phyloP scores from a whole-genome alignment of 2,329 filamentous ascomycete species.

The Aspergillus ochraceoroseus region DNA sequence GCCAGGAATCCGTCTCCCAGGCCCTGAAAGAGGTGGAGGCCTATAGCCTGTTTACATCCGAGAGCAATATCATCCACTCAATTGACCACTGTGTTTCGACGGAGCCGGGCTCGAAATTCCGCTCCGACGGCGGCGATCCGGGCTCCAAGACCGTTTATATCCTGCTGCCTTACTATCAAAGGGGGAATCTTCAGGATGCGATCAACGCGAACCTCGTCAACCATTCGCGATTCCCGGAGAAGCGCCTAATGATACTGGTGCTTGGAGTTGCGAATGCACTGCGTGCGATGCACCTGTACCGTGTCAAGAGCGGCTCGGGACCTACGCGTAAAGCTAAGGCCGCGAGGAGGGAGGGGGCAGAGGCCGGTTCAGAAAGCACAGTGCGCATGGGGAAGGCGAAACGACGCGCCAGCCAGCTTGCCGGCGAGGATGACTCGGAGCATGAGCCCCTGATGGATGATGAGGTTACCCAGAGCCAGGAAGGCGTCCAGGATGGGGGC shows the following conservation, averaged over 20 bases:
- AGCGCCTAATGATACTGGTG: conserved; percentile 81
- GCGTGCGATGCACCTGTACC: conserved; percentile 86
- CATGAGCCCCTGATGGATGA: conserved; percentile 78
- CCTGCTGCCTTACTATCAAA: conserved; percentile 86
- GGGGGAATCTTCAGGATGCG: conserved; percentile 93
- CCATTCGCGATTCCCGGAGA: conserved; percentile 82
- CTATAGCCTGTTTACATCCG: conserved; percentile 80
- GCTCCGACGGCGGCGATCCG: conserved; percentile 54
- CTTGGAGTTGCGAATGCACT: conserved; percentile 85
- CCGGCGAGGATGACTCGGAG: conserved; percentile 63
- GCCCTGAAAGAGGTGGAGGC: conserved; percentile 97
- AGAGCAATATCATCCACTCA: conserved; percentile 79
- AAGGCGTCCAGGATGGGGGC: conserved; percentile 63
- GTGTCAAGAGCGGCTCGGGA: conserved; percentile 54
- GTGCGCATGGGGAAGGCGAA: conserved; percentile 37
- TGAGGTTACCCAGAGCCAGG: conserved; percentile 63
- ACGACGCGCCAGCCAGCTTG: conserved; percentile 44
- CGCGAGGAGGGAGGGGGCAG: conserved; percentile 52
- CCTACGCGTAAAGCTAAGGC: conserved; percentile 53
- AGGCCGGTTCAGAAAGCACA: conserved; percentile 47
- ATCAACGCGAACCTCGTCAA: conserved; percentile 99
- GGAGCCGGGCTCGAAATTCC: conserved; percentile 56
- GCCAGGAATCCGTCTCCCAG: conserved; percentile 88
- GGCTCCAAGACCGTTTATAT: conserved; percentile 93
- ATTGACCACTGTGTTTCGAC: conserved; percentile 77